Evolutionary conservation across 148 eudicot genomes (phyloP), one percentile per base, ranked within the genome.

Genomic region (Chenopodium album): DNA sequence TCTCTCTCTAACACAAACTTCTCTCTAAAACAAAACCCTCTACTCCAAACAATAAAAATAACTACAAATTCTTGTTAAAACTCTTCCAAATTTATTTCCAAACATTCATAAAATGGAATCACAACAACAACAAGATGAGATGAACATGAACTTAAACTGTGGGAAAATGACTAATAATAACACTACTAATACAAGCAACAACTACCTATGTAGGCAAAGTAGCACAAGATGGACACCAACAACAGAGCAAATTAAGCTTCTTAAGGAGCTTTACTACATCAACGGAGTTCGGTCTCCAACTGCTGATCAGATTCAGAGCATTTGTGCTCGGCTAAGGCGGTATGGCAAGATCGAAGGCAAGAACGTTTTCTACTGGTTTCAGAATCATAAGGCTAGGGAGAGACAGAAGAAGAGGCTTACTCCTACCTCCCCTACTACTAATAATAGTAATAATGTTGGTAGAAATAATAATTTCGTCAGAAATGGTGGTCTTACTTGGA

Each of bases 301-400:
- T 81, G 97, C 98, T 76, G 99, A 96, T 31, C 94, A 94, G 82
- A 94, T 96, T 75, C 99, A 96, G 82, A 87, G 88, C 82, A 96
- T 96, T 60, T 94, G 98, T 19, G 91, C 95, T 48, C 86, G 88
- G 85, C 84, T 96, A 4, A 82, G 98, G n/a, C 95, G 94, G 83
- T 96, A 94, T 73, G 99, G 99, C 1, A 96, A 96, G 90, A 94
- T 96, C 71, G 99, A 96, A 60, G 99, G 98, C 64, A 96, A 96
- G 83, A 96, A 96, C 86, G 99, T 96, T 41, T 96, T 96, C 28
- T 96, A 96, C 59, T 96, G 99, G 99, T 96, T 96, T 65, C 99
- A 96, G 84, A 96, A 96, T 72, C 99, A 96, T 52, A 96, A 96
- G 78, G 99, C 99, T 47, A 89, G 99, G 26, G 99, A 96, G 54